Conservation (phyloP, 805 yeast species). For the Candida sonorensis region DNA sequence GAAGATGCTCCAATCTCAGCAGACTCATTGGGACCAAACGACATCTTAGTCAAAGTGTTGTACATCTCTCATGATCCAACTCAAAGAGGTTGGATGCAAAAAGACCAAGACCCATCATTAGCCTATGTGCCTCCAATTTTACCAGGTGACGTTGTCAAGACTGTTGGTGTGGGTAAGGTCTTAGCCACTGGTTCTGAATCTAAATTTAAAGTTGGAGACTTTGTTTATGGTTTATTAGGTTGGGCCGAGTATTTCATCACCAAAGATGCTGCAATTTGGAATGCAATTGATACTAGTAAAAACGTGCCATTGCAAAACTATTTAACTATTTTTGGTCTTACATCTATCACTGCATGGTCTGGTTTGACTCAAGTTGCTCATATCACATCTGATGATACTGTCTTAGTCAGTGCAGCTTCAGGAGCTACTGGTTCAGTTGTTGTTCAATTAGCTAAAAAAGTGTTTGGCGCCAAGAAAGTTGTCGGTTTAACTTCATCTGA, state of each 20-base stretch:
- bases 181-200: constrained; percentile 35
- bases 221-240: constrained; percentile 30
- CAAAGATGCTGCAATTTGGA: constrained; percentile 20
- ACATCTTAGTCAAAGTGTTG: constrained; percentile 37
- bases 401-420: constrained; percentile 57
- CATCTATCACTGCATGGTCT: constrained; percentile 56
- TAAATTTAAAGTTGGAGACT: constrained; percentile 37
- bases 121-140: constrained; percentile 32
- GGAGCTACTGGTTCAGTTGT: constrained; percentile 67
- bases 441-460: constrained; percentile 49
- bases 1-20: constrained; percentile 3
- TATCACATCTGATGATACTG: constrained; percentile 36
- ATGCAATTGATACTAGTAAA: constrained; percentile 24
- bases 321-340: constrained; percentile 45
- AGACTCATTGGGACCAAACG: constrained; percentile 2
- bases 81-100: constrained; percentile 50
- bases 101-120: constrained; percentile 25
- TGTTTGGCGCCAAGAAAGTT: constrained; percentile 47
- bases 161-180: constrained; percentile 43
- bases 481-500: constrained; percentile 58
- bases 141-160: constrained; percentile 38
- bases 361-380: constrained; percentile 46
- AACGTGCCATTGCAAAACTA: constrained; percentile 34
- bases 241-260: constrained; percentile 46
- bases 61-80: constrained; percentile 57